Conservation (phyloP, 305 asterid species). For the Vinca major region DNA sequence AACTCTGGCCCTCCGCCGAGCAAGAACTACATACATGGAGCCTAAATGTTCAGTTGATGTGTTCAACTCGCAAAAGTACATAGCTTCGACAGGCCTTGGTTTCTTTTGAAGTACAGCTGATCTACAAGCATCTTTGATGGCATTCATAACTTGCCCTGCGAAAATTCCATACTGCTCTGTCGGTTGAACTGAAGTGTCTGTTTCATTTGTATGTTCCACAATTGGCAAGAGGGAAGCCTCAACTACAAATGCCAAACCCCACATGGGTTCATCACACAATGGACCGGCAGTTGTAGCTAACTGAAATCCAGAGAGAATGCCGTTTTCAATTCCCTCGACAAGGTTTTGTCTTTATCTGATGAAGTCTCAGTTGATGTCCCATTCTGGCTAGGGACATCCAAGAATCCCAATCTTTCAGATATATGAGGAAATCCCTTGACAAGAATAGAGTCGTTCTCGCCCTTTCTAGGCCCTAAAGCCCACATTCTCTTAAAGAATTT, state of each 20-base stretch:
- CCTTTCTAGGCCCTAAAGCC: slow-evolving; percentile 78
- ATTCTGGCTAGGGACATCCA: slow-evolving; percentile 23
- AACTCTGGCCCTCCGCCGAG: slow-evolving; percentile 72
- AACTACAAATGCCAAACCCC: slow-evolving; percentile 75
- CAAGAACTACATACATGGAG: slow-evolving; percentile 73
- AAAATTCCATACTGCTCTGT: slow-evolving; percentile 63
- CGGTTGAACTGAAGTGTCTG: slow-evolving; percentile 36
- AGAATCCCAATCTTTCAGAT: slow-evolving; percentile 58
- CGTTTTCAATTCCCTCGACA: slow-evolving; percentile 63
- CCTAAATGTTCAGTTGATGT: slow-evolving; percentile 83
- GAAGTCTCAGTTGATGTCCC: slow-evolving; percentile 29
- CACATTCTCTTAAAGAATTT: slow-evolving; percentile 61
- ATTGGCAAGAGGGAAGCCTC: slow-evolving; percentile 50
- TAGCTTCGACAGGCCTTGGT: slow-evolving; percentile 73
- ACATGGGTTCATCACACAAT: slow-evolving; percentile 90
- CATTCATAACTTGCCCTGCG: slow-evolving; percentile 79
- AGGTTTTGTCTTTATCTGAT: slow-evolving; percentile 25
- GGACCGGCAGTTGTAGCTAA: slow-evolving; percentile 90
- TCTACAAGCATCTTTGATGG: slow-evolving; percentile 84
- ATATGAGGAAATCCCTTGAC: slow-evolving; percentile 58
- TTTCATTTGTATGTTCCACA: slow-evolving; percentile 30
- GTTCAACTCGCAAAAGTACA: slow-evolving; percentile 81
- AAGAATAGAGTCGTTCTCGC: slow-evolving; percentile 44
- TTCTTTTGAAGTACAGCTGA: slow-evolving; percentile 70
- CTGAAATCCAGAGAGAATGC: slow-evolving; percentile 84